A percentile compares a stretch with the other conserved stretches of the same genome.
Conservation (phyloP, 176 grass and related monocot genomes). For the Pharus latifolius region DNA sequence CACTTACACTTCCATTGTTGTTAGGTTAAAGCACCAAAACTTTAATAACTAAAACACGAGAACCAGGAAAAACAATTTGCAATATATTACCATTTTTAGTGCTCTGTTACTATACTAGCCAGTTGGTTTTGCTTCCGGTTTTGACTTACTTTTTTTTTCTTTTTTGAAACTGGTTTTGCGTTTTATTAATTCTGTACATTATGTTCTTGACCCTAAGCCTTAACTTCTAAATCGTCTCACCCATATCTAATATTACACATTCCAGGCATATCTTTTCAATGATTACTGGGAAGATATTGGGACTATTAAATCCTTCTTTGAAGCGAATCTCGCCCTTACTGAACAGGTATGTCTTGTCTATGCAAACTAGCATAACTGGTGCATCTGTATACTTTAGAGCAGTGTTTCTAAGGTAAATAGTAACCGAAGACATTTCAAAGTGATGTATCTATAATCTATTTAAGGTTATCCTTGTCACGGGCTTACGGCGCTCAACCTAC, state of each 20-base stretch:
- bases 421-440: not conserved
- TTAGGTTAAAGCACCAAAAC: not conserved
- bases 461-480: too few species aligned
- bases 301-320: conserved; percentile 88
- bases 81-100: not conserved
- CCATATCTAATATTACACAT: not conserved
- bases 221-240: not conserved
- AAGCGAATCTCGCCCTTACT: conserved; percentile 84
- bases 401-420: not conserved
- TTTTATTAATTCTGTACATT: not conserved
- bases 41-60: not conserved
- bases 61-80: not conserved
- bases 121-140: too few species aligned
- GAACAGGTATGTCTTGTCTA: conserved; percentile 41
- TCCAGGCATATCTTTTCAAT: conserved; percentile 91
- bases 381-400: not conserved
- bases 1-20: not conserved
- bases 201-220: not conserved
- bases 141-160: too few species aligned
- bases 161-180: not conserved
- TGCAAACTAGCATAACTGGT: not conserved
- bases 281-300: conserved; percentile 98
- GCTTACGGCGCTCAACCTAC: too few species aligned
- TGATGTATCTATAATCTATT: not conserved
- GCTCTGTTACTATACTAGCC: not conserved